Evolutionary conservation across 1,284 basidiomycete genomes (phyloP).

Genomic region (Cryptococcus sp.): DNA sequence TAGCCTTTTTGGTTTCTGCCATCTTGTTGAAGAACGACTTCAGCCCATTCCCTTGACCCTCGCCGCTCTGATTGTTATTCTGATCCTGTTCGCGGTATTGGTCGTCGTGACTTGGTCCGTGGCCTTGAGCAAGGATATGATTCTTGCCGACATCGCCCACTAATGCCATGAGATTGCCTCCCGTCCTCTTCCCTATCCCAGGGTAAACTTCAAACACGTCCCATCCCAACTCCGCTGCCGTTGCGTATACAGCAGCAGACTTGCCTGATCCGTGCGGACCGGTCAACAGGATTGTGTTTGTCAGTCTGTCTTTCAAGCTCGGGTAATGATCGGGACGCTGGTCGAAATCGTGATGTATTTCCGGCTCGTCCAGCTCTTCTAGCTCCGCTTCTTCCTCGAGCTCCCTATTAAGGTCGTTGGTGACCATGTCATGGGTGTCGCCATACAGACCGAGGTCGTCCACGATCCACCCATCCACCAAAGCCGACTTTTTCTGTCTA

Average conservation of each 20-base stretch:
- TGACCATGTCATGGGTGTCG: slow-evolving; percentile 23
- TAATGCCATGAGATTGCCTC: slow-evolving; percentile 72
- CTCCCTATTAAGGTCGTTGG: slow-evolving; percentile 4
- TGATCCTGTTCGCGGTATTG: slow-evolving; percentile 7
- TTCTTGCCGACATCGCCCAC: slow-evolving; percentile 93
- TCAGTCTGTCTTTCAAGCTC: slow-evolving; percentile 55
- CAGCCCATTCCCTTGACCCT: slow-evolving; percentile 6
- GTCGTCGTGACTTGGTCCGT: slow-evolving; percentile 3
- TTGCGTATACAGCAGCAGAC: slow-evolving; percentile 88
- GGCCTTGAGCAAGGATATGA: slow-evolving; percentile 64
- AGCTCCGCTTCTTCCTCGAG: slow-evolving; percentile 31
- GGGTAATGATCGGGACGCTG: slow-evolving; percentile 32
- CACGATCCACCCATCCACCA: slow-evolving; percentile 50
- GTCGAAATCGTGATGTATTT: slow-evolving; percentile 17
- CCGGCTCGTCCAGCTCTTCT: slow-evolving; percentile 28
- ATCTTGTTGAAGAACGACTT: slow-evolving; percentile 22
- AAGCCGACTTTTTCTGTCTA: slow-evolving; percentile 19
- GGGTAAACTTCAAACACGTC: slow-evolving; percentile 97
- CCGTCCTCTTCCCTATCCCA: slow-evolving; percentile 85
- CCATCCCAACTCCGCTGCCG: slow-evolving; percentile 89
- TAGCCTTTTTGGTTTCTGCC: slow-evolving; percentile 7
- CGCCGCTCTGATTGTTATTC: slow-evolving; percentile 7
- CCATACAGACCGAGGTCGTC: slow-evolving; percentile 47
- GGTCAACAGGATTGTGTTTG: slow-evolving; percentile 79
- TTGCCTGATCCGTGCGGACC: slow-evolving; percentile 89